phyloP scores from a whole-genome alignment of 2,329 filamentous ascomycete species.

The Colletotrichum lentis region DNA sequence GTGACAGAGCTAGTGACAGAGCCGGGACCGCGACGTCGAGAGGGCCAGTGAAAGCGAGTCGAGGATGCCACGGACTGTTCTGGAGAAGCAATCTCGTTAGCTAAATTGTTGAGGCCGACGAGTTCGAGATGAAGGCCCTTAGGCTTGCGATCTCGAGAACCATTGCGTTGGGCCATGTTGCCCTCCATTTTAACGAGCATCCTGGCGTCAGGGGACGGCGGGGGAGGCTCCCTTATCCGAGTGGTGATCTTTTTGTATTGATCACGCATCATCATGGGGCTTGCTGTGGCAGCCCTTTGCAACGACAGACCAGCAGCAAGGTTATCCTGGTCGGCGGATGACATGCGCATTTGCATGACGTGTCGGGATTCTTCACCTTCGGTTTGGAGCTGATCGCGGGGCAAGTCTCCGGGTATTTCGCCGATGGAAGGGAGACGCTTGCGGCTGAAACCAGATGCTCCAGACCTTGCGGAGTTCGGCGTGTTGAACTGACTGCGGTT shows the following conservation, averaged over 20 bases:
- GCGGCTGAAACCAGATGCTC: constrained; percentile 64
- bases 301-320: constrained; percentile 57
- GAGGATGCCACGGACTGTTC: constrained; percentile 64
- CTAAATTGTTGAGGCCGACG: constrained; percentile 48
- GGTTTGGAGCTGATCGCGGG: constrained; percentile 42
- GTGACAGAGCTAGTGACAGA: constrained; percentile 67
- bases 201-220: constrained; percentile 70
- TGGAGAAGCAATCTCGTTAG: constrained; percentile 63
- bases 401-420: constrained; percentile 62
- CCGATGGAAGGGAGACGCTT: constrained; percentile 81
- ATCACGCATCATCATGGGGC: constrained; percentile 69
- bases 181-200: constrained; percentile 70
- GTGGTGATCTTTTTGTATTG: constrained; percentile 38
- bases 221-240: constrained; percentile 56
- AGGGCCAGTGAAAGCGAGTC: constrained; percentile 63
- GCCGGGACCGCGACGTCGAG: constrained; percentile 61
- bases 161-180: constrained; percentile 67
- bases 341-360: constrained; percentile 47
- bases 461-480: constrained; percentile 71
- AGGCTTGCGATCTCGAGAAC: constrained; percentile 81
- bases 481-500: constrained; percentile 75
- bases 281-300: constrained; percentile 72
- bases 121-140: constrained; percentile 73
- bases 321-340: constrained; percentile 54
- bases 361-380: constrained; percentile 35